Conservation (phyloP, 208 protist species). For the Crithidia acanthocephali region DNA sequence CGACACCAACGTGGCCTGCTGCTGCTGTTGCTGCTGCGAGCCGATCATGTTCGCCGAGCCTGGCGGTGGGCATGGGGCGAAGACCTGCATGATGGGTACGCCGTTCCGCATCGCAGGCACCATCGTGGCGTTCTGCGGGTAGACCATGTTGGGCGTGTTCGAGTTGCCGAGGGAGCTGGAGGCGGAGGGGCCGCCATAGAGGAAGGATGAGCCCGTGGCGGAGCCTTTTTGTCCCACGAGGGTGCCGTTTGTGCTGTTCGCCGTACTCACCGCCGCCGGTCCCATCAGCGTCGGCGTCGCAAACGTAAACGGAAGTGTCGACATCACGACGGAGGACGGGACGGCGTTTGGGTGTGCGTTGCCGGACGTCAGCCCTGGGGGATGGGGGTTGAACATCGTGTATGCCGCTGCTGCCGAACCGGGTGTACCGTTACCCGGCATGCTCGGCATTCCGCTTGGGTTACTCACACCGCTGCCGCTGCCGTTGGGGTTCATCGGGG, state of each 20-base stretch:
- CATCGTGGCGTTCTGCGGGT: slow-evolving; percentile 16
- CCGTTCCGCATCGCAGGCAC: slow-evolving; percentile 20
- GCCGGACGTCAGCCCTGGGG: neutral
- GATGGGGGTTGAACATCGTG: slow-evolving; percentile 18
- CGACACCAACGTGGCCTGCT: slow-evolving; percentile 11
- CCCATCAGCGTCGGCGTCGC: slow-evolving; percentile 16
- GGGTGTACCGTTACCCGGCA: neutral
- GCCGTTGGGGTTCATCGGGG: neutral
- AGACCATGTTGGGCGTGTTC: slow-evolving; percentile 21
- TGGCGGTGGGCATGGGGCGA: slow-evolving; percentile 5
- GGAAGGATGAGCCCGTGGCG: slow-evolving; percentile 8
- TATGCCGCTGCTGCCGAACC: neutral
- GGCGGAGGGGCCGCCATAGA: slow-evolving; percentile 12
- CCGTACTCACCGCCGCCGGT: neutral
- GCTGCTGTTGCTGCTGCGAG: slow-evolving; percentile 23
- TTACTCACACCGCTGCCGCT: too few species aligned
- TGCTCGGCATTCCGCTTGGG: too few species aligned
- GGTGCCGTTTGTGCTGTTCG: neutral
- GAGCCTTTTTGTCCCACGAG: neutral
- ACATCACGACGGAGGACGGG: slow-evolving; percentile 3
- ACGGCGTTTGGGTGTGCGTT: neutral
- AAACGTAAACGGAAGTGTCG: slow-evolving; percentile 22
- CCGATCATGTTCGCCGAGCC: neutral
- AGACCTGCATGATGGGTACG: slow-evolving; percentile 28
- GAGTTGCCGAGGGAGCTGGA: slow-evolving; percentile 26